These are phyloP conservation scores for Naganishia sp. DNA, from an alignment of 1,284 basidiomycete genomes.

Conservation along the genomic window DNA sequence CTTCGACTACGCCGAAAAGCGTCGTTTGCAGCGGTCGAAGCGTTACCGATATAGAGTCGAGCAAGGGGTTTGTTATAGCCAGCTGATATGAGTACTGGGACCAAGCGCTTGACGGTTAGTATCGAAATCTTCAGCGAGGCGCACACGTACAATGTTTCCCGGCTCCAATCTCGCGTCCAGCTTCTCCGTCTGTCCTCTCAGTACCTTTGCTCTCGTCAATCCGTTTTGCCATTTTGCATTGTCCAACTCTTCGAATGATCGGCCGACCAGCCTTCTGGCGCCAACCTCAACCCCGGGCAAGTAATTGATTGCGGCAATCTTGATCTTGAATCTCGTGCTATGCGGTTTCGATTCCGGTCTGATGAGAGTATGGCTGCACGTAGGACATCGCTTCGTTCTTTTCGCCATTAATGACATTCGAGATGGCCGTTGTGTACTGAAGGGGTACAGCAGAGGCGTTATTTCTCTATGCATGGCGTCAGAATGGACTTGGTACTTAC, in stretches of 20 bases:
- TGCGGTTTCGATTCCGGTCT: conserved; percentile 97
- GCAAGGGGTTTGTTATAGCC: conserved; percentile 86
- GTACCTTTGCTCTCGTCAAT: conserved; percentile 26
- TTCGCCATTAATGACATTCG: conserved; percentile 91
- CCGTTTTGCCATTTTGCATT: conserved; percentile 7
- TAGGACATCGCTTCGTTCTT: conserved; percentile 89
- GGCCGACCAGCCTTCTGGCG: conserved; percentile 39
- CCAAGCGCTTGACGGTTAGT: conserved; percentile 11
- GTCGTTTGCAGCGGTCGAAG: conserved; percentile 64
- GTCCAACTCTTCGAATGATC: conserved; percentile 19
- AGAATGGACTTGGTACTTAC: conserved; percentile 42
- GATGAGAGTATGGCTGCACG: conserved; percentile 93
- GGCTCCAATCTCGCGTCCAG: conserved; percentile 39
- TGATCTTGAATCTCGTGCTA: conserved; percentile 93
- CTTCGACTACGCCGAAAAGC: conserved; percentile 28
- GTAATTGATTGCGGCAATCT: conserved; percentile 90
- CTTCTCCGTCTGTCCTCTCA: conserved; percentile 39
- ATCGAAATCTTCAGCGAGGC: neutral
- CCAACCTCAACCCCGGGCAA: conserved; percentile 80
- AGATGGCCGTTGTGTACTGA: conserved; percentile 76
- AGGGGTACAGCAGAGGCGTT: neutral
- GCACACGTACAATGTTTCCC: conserved; percentile 41
- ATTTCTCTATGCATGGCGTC: neutral
- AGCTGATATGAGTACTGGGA: conserved; percentile 75
- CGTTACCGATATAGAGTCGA: conserved; percentile 87